These are phyloP conservation scores for Nothophoma quercina DNA, from an alignment of 2,329 filamentous ascomycete genomes.

Conservation along the genomic window DNA sequence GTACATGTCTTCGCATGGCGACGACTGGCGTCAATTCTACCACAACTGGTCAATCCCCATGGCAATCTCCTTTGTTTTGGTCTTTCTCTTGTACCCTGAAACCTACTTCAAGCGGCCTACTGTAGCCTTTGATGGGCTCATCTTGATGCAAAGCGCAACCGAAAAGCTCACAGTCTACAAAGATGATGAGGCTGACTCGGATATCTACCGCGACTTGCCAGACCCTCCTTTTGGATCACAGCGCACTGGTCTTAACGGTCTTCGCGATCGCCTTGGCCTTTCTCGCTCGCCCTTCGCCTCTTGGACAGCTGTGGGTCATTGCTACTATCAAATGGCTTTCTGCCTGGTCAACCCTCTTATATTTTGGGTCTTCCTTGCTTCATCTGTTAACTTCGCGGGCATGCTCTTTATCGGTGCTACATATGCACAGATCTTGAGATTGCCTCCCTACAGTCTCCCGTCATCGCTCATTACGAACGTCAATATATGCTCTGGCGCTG, in stretches of 20 bases:
- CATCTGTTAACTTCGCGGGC: conserved; percentile 35
- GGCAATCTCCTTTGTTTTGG: conserved; percentile 33
- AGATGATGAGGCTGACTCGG: conserved; percentile 38
- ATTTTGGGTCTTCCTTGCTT: conserved; percentile 42
- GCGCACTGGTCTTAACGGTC: conserved; percentile 12
- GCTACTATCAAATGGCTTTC: conserved; percentile 39
- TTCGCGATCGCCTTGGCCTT: conserved; percentile 29
- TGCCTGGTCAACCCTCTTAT: conserved; percentile 40
- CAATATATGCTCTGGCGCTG: conserved; percentile 30
- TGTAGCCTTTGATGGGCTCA: conserved; percentile 53
- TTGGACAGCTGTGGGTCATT: conserved; percentile 34
- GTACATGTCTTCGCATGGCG: conserved; percentile 31
- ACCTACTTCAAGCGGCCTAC: conserved; percentile 53
- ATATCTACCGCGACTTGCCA: conserved; percentile 36
- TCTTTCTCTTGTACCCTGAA: conserved; percentile 47
- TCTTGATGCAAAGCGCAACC: conserved; percentile 48
- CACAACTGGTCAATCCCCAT: conserved; percentile 38
- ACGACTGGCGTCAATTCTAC: conserved; percentile 48
- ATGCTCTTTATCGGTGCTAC: conserved; percentile 43
- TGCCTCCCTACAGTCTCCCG: conserved; percentile 34
- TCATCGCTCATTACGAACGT: conserved; percentile 23
- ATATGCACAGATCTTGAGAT: conserved; percentile 27
- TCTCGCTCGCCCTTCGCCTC: conserved; percentile 33
- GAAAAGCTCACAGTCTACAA: conserved; percentile 51
- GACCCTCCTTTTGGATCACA: conserved; percentile 13